Evolutionary conservation across 192 early-diverging fungal genomes (phyloP).

Genomic region (Gigaspora rosea): DNA sequence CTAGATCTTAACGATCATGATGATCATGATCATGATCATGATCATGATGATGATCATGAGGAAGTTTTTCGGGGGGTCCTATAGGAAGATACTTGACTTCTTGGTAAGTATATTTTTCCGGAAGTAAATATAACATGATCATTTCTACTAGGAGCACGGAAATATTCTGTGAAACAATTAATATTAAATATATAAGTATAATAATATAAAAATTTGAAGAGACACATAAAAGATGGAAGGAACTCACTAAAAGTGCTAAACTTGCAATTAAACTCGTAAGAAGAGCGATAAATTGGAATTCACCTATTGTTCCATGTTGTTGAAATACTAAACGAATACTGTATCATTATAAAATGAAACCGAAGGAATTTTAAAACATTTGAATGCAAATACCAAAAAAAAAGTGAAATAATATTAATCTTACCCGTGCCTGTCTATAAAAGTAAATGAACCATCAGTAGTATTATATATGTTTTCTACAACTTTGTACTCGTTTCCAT

Average conservation of each 20-base stretch:
- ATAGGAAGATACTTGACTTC: too few species aligned
- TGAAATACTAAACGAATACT: constrained; percentile 46
- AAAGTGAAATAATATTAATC: background rate
- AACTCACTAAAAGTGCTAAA: constrained; percentile 40
- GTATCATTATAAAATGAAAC: background rate
- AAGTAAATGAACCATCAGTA: constrained; percentile 28
- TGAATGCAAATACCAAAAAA: background rate
- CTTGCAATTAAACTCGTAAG: constrained; percentile 43
- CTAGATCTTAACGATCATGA: too few species aligned
- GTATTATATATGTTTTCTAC: constrained; percentile 41
- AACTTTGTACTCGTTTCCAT: constrained; percentile 45
- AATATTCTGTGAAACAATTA: too few species aligned
- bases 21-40: too few species aligned
- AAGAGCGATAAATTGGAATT: constrained; percentile 41
- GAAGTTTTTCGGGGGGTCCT: too few species aligned
- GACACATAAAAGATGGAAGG: too few species aligned
- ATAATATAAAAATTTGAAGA: too few species aligned
- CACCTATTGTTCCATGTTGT: constrained; percentile 42
- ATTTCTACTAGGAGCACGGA: too few species aligned
- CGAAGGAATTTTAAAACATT: background rate
- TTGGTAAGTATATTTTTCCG: too few species aligned
- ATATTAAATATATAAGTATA: too few species aligned
- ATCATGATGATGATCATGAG: too few species aligned
- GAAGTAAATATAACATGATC: too few species aligned
- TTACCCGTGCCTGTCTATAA: constrained; percentile 46